A percentile compares a stretch with the other conserved stretches of the same genome.
Conservation (phyloP, 106 monocot genomes). For the Cymbidium sinense region DNA sequence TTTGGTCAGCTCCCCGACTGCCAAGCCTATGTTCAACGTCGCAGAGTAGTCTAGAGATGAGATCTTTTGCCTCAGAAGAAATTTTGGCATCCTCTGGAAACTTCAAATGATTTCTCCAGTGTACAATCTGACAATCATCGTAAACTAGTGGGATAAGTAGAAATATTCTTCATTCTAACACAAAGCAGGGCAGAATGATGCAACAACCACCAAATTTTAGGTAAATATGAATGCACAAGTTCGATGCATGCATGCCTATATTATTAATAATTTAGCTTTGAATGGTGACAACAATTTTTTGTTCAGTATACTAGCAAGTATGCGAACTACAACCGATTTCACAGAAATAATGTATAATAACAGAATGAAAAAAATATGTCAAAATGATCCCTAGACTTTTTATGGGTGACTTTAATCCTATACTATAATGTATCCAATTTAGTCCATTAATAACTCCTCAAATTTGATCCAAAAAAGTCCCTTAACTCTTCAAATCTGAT, state of each 20-base stretch:
- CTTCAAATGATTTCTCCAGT: conserved; percentile 86
- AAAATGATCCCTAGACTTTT: no score
- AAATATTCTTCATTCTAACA: not conserved
- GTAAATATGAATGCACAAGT: not conserved
- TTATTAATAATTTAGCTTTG: not conserved
- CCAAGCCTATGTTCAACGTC: conserved; percentile 94
- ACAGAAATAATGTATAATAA: not conserved
- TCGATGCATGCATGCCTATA: not conserved
- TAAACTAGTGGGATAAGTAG: not conserved
- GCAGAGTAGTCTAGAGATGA: conserved; percentile 88
- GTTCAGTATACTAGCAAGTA: not conserved
- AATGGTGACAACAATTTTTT: not conserved
- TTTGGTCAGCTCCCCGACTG: conserved; percentile 69
- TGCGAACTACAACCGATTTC: not conserved
- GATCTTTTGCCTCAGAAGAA: conserved; percentile 77
- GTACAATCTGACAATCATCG: conserved; percentile 67
- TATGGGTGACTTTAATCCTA: no score
- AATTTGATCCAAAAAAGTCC: no score
- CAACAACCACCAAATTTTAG: not conserved
- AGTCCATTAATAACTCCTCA: no score
- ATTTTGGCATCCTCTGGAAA: conserved; percentile 75
- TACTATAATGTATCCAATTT: no score
- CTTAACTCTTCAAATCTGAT: no score
- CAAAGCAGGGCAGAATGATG: not conserved
- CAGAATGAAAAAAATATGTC: not conserved